Percentiles rank a stretch among this genome's conserved stretches.
Evolutionary conservation across 2,329 filamentous ascomycete species (phyloP).

Genomic region (Pseudogymnoascus sp.): DNA sequence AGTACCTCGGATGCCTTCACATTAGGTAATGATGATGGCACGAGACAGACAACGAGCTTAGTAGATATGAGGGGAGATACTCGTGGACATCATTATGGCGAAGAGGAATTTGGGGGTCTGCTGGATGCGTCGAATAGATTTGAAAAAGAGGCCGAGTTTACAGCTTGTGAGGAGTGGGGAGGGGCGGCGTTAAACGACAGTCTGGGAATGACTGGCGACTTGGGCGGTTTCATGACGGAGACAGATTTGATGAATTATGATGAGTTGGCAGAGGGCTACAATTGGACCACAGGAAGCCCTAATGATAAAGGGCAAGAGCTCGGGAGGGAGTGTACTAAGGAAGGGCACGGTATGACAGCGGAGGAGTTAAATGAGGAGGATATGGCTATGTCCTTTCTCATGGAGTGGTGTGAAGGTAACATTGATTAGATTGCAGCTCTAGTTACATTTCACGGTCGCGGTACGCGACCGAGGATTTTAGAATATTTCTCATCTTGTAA

Average conservation of each 20-base stretch:
- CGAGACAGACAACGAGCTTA: not conserved
- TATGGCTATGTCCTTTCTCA: not conserved
- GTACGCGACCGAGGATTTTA: not conserved
- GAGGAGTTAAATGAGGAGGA: not conserved
- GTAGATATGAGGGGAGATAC: not conserved
- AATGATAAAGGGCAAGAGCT: not conserved
- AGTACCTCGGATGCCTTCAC: not conserved
- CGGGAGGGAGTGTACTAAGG: not conserved
- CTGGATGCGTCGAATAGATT: not conserved
- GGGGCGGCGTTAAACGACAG: not conserved
- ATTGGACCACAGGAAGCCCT: not conserved
- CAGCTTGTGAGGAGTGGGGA: not conserved
- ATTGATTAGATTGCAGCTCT: not conserved
- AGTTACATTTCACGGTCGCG: not conserved
- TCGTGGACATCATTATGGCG: not conserved
- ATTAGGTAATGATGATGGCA: not conserved
- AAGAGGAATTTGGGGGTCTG: not conserved
- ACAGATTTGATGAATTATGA: not conserved
- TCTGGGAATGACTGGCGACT: not conserved
- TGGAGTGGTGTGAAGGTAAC: conserved; percentile 1
- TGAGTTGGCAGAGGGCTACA: not conserved
- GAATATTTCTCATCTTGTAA: not conserved
- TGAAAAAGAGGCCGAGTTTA: not conserved
- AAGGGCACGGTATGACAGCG: not conserved
- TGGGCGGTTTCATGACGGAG: not conserved